Evolutionary conservation across 2,329 filamentous ascomycete species (phyloP).

Genomic region (Colletotrichum orbiculare): DNA sequence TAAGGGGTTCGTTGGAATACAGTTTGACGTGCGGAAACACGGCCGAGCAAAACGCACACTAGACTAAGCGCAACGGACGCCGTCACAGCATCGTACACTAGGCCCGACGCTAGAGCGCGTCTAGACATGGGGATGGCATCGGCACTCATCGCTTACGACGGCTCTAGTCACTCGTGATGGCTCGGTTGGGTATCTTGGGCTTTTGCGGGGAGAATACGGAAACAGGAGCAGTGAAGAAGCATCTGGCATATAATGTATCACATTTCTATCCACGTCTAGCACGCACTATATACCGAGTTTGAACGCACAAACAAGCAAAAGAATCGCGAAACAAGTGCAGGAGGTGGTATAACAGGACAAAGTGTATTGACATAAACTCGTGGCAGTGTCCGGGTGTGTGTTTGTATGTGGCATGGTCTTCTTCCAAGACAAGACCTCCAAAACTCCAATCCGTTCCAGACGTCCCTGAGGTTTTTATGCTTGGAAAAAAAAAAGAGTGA

Average conservation of each 20-base stretch:
- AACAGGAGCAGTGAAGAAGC: no score
- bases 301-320: slow-evolving; percentile 20
- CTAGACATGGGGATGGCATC: no score
- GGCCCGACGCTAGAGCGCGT: no score
- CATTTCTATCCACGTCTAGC: slow-evolving; percentile 9
- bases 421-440: slow-evolving; percentile 26
- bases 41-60: no score
- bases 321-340: slow-evolving; percentile 15
- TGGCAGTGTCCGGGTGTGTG: slow-evolving; percentile 17
- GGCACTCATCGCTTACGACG: no score
- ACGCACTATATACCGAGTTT: neutral
- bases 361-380: slow-evolving; percentile 24
- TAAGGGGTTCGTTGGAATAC: no score
- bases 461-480: slow-evolving; percentile 25
- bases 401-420: slow-evolving; percentile 7
- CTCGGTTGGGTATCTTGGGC: no score
- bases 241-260: slow-evolving; percentile 10
- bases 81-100: no score
- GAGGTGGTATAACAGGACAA: slow-evolving; percentile 29
- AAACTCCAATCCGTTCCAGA: slow-evolving; percentile 33
- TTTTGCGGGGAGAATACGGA: no score
- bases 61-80: no score
- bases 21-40: no score
- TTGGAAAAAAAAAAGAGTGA: neutral
- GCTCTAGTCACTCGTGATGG: no score